Conservation (phyloP, 768 basidiomycete species). For the Paxillus rubicundulus region DNA sequence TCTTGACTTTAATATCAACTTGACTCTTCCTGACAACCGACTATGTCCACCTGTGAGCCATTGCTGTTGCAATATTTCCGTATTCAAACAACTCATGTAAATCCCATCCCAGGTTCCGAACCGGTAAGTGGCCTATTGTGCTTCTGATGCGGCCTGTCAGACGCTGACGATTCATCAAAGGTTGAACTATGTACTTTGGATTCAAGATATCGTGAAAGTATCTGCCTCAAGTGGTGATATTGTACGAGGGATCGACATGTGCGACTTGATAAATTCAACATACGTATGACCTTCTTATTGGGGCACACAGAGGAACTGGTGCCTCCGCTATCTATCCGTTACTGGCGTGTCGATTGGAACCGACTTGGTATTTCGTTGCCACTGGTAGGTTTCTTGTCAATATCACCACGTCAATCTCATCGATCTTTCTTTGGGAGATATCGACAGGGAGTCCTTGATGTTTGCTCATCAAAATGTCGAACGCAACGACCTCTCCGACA, state of each 20-base stretch:
- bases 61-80: background rate
- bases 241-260: conserved; percentile 76
- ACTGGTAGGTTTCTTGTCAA: conserved; percentile 49
- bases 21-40: conserved; percentile 65
- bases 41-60: conserved; percentile 81
- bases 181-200: conserved; percentile 85
- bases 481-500: conserved; percentile 50
- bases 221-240: conserved; percentile 16
- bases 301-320: conserved; percentile 71
- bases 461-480: conserved; percentile 58
- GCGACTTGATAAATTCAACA: conserved; percentile 18
- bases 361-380: conserved; percentile 58
- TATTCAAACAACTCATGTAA: background rate
- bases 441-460: conserved; percentile 60
- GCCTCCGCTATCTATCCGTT: conserved; percentile 89
- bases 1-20: conserved; percentile 65
- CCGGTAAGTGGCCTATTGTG: conserved; percentile 39
- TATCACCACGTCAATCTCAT: background rate
- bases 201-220: conserved; percentile 62
- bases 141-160: background rate
- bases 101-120: conserved; percentile 58
- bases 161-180: conserved; percentile 34
- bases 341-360: conserved; percentile 54
- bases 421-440: conserved; percentile 44
- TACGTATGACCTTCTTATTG: background rate